phyloP scores from a whole-genome alignment of 441 rosid species.

The Adansonia rubrostipa region DNA sequence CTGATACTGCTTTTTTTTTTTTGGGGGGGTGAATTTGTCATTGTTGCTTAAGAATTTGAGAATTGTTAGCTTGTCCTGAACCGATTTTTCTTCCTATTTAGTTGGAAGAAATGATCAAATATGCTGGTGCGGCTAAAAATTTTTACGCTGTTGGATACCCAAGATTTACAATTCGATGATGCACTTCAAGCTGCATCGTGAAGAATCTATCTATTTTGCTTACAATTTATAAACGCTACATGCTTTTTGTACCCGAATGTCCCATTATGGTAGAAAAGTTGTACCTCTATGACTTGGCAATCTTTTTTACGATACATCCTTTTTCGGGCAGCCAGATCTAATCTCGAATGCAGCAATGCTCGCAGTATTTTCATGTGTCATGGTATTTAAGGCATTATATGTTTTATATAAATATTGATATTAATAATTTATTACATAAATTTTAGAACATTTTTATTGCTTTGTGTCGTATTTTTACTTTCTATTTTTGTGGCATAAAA shows the following conservation, averaged over 20 bases:
- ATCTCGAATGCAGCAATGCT: too few species aligned
- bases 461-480: too few species aligned
- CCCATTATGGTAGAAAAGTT: too few species aligned
- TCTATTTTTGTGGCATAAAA: too few species aligned
- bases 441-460: too few species aligned
- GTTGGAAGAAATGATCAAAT: constrained; percentile 34
- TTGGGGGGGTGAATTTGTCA: constrained; percentile 27
- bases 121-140: constrained; percentile 24
- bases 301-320: too few species aligned
- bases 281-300: too few species aligned
- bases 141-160: constrained; percentile 11
- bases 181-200: neutral
- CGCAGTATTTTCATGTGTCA: too few species aligned
- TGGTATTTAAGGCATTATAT: too few species aligned
- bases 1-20: constrained; percentile 20
- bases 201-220: neutral
- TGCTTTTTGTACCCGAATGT: neutral
- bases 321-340: too few species aligned
- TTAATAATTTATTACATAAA: too few species aligned
- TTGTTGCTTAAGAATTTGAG: constrained; percentile 34
- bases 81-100: constrained; percentile 35
- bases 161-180: neutral
- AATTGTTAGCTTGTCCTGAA: constrained; percentile 33
- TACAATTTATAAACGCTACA: neutral
- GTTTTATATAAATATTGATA: too few species aligned